Evolutionary conservation across 1,284 basidiomycete species (phyloP), one percentile per base, ranked within the genome.

Genomic region (Moesziomyces parantarcticus): DNA sequence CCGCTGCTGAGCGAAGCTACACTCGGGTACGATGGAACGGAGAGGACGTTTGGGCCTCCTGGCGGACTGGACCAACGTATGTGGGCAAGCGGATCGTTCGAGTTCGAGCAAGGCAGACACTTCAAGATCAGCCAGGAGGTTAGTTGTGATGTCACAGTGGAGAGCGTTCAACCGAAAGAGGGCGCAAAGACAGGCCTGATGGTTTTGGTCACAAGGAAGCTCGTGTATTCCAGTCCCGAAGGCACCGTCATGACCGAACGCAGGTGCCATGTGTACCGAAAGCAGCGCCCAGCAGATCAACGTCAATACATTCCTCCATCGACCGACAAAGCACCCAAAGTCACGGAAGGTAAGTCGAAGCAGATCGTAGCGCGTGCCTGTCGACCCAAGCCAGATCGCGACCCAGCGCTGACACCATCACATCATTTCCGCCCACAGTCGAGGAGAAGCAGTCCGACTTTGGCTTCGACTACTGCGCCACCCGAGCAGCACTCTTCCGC

Each of bases 401-500:
- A 32, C 2, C 29, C 29, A 13, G 29, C 11, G 45, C 45, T 26
- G 45, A 25, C 23, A 23, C 10, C 7, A 6, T 11, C 8, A 40
- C 20, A 10, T 13, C 23, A 32, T 20, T 18, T 1, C 13, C 16
- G 18, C 52, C 14, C 23, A 52, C 57, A 64, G 65, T 64, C 1
- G 54, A 62, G 42, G 66, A 66, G 32, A 58, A 60, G 58, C 48
- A 43, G 5, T 73, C 64, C 11, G 58, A 73, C 21, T 73, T 73
- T 46, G 70, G 65, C 34, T 73, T 68, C 21, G 58, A 73, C 51
- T 73, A 68, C 45, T 55, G 60, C 23, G 65, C 71, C 11, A 69
- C 71, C 7, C 57, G 73, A 26, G 61, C 71, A 0, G 75, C 60
- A 1, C 76, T 82, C 8, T 84, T 81, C 50, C 58, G 81, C n/a